These are phyloP conservation scores for Amphirosellinia nigrospora DNA, from an alignment of 495 filamentous ascomycete species.

Conservation along the genomic window DNA sequence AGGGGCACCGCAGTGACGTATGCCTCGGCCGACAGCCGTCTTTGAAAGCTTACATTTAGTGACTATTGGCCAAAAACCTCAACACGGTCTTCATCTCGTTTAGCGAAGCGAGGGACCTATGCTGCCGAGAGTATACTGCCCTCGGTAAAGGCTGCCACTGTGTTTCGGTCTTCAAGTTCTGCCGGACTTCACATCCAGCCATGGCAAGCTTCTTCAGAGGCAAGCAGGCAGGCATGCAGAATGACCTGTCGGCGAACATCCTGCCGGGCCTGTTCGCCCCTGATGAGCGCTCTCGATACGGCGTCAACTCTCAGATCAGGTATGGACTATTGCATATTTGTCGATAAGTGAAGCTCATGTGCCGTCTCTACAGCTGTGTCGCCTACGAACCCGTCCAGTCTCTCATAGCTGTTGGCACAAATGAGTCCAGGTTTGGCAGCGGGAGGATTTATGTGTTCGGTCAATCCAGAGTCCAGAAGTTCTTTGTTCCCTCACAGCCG, in stretches of 20 bases:
- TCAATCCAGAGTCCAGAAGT: slow-evolving; percentile 75
- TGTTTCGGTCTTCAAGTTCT: neutral
- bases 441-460: slow-evolving; percentile 93
- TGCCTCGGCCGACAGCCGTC: slow-evolving; percentile 1
- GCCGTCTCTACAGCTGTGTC: slow-evolving; percentile 57
- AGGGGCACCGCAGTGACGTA: slow-evolving; percentile 23
- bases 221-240: slow-evolving; percentile 91
- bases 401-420: slow-evolving; percentile 90
- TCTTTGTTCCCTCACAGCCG: slow-evolving; percentile 69
- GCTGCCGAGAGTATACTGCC: neutral
- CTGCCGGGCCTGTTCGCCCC: slow-evolving; percentile 75
- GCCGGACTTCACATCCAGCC: neutral
- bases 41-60: neutral
- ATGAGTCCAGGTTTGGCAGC: slow-evolving; percentile 75
- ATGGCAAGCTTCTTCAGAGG: slow-evolving; percentile 89
- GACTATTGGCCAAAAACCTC: neutral
- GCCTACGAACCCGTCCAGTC: slow-evolving; percentile 95
- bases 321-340: slow-evolving; percentile 31
- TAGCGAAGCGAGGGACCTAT: neutral
- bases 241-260: slow-evolving; percentile 84
- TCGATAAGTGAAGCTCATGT: neutral
- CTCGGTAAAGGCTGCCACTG: neutral
- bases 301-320: slow-evolving; percentile 85
- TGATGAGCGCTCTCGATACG: slow-evolving; percentile 84
- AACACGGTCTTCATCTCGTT: neutral